phyloP scores from a whole-genome alignment of 345 rosid species.

The Crucihimalaya himalaica region DNA sequence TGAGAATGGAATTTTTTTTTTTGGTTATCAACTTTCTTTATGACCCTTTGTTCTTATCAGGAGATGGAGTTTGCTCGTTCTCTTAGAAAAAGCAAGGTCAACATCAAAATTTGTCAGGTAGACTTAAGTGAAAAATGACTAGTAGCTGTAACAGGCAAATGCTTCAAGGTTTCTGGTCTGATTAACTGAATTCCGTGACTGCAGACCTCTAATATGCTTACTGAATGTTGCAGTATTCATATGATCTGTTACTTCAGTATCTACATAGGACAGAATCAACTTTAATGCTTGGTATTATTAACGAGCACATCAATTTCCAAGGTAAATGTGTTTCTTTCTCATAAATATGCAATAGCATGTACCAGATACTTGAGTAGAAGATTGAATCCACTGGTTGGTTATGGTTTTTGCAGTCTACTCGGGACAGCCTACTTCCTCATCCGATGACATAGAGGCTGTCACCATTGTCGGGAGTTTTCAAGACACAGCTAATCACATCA shows the following conservation, averaged over 20 bases:
- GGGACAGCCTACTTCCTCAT: conserved; percentile 78
- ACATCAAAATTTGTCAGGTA: conserved; percentile 93
- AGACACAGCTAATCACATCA: conserved; percentile 69
- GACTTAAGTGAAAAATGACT: neutral
- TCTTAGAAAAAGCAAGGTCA: conserved; percentile 84
- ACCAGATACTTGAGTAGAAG: neutral
- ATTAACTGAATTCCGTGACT: conserved; percentile 9
- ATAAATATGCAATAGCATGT: conserved; percentile 4
- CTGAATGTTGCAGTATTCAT: conserved; percentile 70
- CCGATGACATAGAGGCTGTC: conserved; percentile 85
- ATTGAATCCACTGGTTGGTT: conserved; percentile 16
- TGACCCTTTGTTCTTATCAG: conserved; percentile 44
- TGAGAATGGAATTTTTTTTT: neutral
- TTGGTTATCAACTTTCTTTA: neutral
- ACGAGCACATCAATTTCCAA: conserved; percentile 87
- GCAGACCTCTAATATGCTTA: conserved; percentile 27
- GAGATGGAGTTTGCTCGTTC: conserved; percentile 97
- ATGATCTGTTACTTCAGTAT: conserved; percentile 89
- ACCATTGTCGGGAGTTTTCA: conserved; percentile 71
- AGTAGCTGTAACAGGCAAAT: conserved; percentile 3
- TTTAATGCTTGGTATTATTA: conserved; percentile 82
- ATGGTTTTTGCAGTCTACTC: conserved; percentile 69
- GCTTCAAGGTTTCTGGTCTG: conserved; percentile 21
- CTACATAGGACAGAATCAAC: conserved; percentile 78
- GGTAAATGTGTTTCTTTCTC: conserved; percentile 47